phyloP scores from a whole-genome alignment of 345 rosid species.

The Lumnitzera racemosa region DNA sequence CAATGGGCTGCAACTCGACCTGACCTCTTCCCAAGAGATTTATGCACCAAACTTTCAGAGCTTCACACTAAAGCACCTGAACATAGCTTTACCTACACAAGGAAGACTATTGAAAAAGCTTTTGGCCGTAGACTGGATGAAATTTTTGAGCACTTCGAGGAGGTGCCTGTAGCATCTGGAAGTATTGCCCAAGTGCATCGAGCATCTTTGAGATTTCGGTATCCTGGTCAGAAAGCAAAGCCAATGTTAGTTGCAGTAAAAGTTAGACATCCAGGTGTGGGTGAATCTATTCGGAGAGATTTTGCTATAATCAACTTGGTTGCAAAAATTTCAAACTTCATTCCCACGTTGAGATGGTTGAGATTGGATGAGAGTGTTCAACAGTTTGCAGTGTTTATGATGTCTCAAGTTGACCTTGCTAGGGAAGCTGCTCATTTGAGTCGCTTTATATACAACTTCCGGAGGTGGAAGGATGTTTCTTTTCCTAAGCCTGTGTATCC shows the following conservation, averaged over 20 bases:
- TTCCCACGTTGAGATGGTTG: conserved; percentile 89
- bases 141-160: conserved; percentile 84
- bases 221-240: conserved; percentile 66
- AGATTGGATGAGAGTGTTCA: conserved; percentile 94
- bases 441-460: conserved; percentile 87
- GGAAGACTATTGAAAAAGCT: conserved; percentile 67
- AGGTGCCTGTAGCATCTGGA: conserved; percentile 91
- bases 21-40: conserved; percentile 82
- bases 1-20: conserved; percentile 99
- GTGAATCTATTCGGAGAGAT: conserved; percentile 85
- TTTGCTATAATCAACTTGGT: conserved; percentile 68
- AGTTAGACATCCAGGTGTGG: conserved; percentile 98
- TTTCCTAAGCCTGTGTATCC: conserved; percentile 96
- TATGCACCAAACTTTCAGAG: conserved; percentile 81
- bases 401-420: conserved; percentile 99
- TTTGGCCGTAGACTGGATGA: conserved; percentile 87
- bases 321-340: conserved; percentile 54
- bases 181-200: conserved; percentile 98
- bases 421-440: conserved; percentile 98
- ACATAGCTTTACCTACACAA: conserved; percentile 84
- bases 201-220: conserved; percentile 66
- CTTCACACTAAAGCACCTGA: conserved; percentile 90
- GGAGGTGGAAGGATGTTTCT: conserved; percentile 90
- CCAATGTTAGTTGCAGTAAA: conserved; percentile 85
- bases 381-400: conserved; percentile 90